Percentiles rank a stretch among this genome's conserved stretches.
phyloP scores from a whole-genome alignment of 208 protist species.

The Leishmania lainsoni region DNA sequence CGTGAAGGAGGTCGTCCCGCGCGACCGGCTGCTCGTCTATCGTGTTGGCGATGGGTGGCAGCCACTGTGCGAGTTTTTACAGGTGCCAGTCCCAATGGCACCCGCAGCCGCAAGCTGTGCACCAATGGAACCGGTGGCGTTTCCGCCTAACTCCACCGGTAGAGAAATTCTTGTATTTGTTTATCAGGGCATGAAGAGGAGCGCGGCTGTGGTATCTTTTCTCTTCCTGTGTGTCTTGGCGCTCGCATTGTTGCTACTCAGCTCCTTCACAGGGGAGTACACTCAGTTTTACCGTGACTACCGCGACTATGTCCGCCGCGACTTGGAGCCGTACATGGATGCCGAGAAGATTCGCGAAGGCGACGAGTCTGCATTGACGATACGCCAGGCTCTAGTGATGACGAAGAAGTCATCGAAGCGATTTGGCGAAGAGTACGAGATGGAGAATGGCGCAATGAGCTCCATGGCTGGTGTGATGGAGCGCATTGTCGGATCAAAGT shows the following conservation, averaged over 20 bases:
- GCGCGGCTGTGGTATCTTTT: constrained; percentile 34
- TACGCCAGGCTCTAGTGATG: constrained; percentile 51
- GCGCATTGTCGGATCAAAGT: constrained; percentile 11
- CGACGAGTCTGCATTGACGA: constrained; percentile 28
- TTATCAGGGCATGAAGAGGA: constrained; percentile 36
- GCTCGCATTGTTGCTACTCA: constrained; percentile 43
- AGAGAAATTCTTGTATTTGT: constrained; percentile 50
- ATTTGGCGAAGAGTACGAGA: constrained; percentile 56
- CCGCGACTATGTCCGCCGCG: constrained; percentile 31
- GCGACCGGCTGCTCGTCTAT: constrained; percentile 81
- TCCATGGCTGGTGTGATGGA: constrained; percentile 26
- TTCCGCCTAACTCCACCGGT: constrained; percentile 51
- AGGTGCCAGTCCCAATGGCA: constrained; percentile 39
- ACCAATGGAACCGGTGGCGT: constrained; percentile 37
- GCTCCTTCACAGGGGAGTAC: constrained; percentile 40
- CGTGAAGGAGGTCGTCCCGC: constrained; percentile 68
- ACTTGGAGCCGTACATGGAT: constrained; percentile 49
- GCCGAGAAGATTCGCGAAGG: constrained; percentile 26
- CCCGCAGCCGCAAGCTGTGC: background rate
- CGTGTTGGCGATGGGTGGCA: constrained; percentile 76
- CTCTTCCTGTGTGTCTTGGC: constrained; percentile 34
- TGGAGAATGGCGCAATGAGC: constrained; percentile 38
- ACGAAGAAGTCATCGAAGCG: constrained; percentile 67
- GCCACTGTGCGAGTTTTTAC: constrained; percentile 75
- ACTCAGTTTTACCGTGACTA: constrained; percentile 34